Evolutionary conservation across 2,329 filamentous ascomycete species (phyloP).

Genomic region (Penicillium sp.): DNA sequence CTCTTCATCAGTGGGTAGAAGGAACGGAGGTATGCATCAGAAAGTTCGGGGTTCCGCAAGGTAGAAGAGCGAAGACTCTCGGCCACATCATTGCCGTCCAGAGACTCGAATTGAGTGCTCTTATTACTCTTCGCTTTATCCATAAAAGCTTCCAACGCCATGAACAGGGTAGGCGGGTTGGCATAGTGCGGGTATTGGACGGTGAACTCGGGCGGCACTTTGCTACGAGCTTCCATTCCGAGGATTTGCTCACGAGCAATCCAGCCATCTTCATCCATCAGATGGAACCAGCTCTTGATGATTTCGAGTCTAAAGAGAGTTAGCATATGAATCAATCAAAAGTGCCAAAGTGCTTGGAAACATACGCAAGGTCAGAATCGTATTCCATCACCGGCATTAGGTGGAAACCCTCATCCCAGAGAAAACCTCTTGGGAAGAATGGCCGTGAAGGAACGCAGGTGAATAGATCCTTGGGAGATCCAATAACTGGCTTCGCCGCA

Average conservation of each 20-base stretch:
- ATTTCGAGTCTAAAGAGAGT: conserved; percentile 59
- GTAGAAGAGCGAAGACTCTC: conserved; percentile 58
- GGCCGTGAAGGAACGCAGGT: conserved; percentile 86
- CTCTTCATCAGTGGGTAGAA: conserved; percentile 82
- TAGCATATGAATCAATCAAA: conserved; percentile 6
- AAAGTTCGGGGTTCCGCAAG: conserved; percentile 62
- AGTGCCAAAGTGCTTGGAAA: not conserved
- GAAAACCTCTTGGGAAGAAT: conserved; percentile 93
- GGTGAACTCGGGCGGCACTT: conserved; percentile 89
- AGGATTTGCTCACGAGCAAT: conserved; percentile 95
- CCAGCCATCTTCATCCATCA: conserved; percentile 97
- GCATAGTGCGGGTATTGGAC: conserved; percentile 96
- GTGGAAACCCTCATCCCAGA: conserved; percentile 98
- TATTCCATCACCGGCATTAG: conserved; percentile 86
- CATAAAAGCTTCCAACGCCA: conserved; percentile 78
- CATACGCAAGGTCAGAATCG: conserved; percentile 76
- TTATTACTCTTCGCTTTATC: conserved; percentile 61
- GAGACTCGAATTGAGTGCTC: conserved; percentile 22
- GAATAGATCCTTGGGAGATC: conserved; percentile 83
- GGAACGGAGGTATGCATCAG: conserved; percentile 64
- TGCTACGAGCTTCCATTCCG: conserved; percentile 83
- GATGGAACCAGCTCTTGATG: conserved; percentile 88
- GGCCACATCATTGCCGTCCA: conserved; percentile 26
- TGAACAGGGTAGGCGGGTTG: conserved; percentile 90
- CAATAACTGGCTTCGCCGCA: conserved; percentile 62